These are phyloP conservation scores for Mycosphaerella sp. DNA, from an alignment of 2,329 filamentous ascomycete species.

Conservation along the genomic window DNA sequence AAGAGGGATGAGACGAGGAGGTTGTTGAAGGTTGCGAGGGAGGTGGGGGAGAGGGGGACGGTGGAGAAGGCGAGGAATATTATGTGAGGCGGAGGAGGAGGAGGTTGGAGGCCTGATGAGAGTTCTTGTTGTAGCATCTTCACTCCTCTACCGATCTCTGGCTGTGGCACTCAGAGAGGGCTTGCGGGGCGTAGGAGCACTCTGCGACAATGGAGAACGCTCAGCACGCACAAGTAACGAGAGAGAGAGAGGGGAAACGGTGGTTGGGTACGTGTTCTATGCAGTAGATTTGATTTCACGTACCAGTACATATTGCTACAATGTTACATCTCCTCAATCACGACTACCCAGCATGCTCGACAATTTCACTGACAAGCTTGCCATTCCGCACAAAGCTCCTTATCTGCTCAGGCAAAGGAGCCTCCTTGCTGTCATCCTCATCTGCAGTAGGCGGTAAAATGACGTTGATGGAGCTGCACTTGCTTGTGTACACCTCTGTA, in stretches of 20 bases:
- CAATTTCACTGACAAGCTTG: constrained; percentile 83
- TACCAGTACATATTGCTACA: background rate
- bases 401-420: constrained; percentile 83
- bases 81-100: background rate
- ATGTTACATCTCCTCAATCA: background rate
- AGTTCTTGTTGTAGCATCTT: no score
- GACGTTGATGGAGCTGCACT: constrained; percentile 79
- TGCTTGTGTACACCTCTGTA: constrained; percentile 84
- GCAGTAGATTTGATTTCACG: background rate
- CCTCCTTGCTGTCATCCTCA: constrained; percentile 76
- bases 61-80: constrained; percentile 5
- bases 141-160: no score
- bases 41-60: constrained; percentile 11
- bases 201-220: no score
- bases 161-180: no score
- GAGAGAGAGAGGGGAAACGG: no score
- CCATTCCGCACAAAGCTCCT: constrained; percentile 72
- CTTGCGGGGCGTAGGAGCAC: no score
- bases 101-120: no score
- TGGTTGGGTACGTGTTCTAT: background rate
- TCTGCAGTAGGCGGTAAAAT: constrained; percentile 64
- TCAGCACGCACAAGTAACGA: no score
- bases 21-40: constrained; percentile 22
- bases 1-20: constrained; percentile 27
- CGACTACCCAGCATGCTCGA: constrained; percentile 70